Percentiles rank a stretch among this genome's conserved stretches.
These are phyloP conservation scores for Lipomyces orientalis DNA, from an alignment of 805 yeast genomes.

Conservation along the genomic window DNA sequence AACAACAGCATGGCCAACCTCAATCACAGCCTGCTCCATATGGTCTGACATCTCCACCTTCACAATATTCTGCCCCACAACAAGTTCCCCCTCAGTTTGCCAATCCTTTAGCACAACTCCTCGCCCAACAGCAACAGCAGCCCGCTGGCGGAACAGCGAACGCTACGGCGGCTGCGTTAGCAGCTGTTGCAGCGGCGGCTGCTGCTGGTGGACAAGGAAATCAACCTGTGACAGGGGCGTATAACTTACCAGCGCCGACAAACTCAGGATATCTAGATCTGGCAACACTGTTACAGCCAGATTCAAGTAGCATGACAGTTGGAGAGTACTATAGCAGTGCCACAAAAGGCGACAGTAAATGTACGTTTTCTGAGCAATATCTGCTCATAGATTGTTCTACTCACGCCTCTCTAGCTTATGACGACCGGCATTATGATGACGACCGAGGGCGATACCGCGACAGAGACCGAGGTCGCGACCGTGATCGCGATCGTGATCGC, in stretches of 20 bases:
- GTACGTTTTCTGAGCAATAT: neutral
- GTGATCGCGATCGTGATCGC: slow-evolving; percentile 22
- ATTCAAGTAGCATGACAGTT: slow-evolving; percentile 21
- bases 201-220: slow-evolving; percentile 12
- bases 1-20: slow-evolving; percentile 18
- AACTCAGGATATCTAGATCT: slow-evolving; percentile 27
- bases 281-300: slow-evolving; percentile 11
- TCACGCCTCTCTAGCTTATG: neutral
- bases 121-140: slow-evolving; percentile 14
- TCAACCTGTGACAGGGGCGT: slow-evolving; percentile 4
- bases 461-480: slow-evolving; percentile 20
- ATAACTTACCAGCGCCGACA: slow-evolving; percentile 18
- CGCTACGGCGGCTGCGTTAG: slow-evolving; percentile 33
- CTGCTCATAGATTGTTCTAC: neutral
- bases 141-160: slow-evolving; percentile 11
- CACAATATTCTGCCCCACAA: slow-evolving; percentile 23
- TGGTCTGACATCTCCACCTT: slow-evolving; percentile 3
- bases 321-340: slow-evolving; percentile 21
- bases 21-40: slow-evolving; percentile 11
- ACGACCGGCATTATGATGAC: slow-evolving; percentile 14
- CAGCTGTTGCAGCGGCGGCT: slow-evolving; percentile 33
- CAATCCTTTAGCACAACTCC: slow-evolving; percentile 7
- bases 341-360: neutral
- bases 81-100: slow-evolving; percentile 12
- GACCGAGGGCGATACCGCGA: slow-evolving; percentile 17